These are phyloP conservation scores for Sporisorium iseilematis-ciliati DNA, from an alignment of 1,284 basidiomycete genomes.

Conservation along the genomic window DNA sequence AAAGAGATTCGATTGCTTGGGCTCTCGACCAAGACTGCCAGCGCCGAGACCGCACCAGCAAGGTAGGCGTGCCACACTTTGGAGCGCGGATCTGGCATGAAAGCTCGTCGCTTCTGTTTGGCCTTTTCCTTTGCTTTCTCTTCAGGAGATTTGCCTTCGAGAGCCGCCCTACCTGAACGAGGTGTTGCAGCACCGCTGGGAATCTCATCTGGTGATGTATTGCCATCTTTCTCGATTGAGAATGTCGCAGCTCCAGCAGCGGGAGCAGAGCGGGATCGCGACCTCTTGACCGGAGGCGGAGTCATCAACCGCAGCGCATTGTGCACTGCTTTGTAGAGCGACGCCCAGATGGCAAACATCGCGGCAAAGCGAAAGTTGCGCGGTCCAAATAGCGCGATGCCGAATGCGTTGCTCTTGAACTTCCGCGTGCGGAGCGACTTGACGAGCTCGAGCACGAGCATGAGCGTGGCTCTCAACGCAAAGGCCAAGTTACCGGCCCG, in stretches of 20 bases:
- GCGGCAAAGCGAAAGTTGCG: constrained; percentile 63
- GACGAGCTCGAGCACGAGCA: constrained; percentile 62
- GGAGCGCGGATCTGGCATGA: constrained; percentile 63
- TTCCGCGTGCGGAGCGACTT: constrained; percentile 58
- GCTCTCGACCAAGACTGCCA: constrained; percentile 87
- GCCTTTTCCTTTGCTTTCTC: constrained; percentile 52
- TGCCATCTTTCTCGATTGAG: constrained; percentile 23
- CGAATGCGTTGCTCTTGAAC: constrained; percentile 40
- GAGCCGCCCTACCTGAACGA: constrained; percentile 44
- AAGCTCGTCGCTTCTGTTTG: constrained; percentile 60
- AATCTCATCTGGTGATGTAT: constrained; percentile 23
- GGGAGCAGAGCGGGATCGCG: constrained; percentile 26
- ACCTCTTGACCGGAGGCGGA: constrained; percentile 35
- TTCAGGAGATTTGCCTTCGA: constrained; percentile 54
- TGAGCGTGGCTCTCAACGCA: constrained; percentile 58
- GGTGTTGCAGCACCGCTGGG: constrained; percentile 54
- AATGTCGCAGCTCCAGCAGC: constrained; percentile 5
- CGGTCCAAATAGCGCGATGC: constrained; percentile 53
- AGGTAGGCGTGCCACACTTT: constrained; percentile 86
- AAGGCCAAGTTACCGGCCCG: constrained; percentile 64
- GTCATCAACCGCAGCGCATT: constrained; percentile 66
- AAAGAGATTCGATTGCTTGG: constrained; percentile 78
- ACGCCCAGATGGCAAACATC: constrained; percentile 64
- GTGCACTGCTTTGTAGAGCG: constrained; percentile 66
- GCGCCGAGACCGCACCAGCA: constrained; percentile 83